Evolutionary conservation across 179 eudicot species (phyloP).

Genomic region (Amaranthus tricolor): DNA sequence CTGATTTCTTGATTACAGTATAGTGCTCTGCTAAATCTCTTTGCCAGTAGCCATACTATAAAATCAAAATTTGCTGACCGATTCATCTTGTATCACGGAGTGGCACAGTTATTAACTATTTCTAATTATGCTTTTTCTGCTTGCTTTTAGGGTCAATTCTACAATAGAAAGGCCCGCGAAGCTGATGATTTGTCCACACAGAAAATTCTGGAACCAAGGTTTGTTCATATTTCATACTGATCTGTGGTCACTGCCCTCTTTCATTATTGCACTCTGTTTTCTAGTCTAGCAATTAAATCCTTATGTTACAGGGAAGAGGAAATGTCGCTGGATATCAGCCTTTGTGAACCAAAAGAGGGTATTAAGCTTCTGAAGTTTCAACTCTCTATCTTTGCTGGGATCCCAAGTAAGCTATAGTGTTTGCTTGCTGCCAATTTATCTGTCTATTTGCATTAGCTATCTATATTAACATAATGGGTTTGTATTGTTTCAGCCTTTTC

Average conservation of each 20-base stretch:
- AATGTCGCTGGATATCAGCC: conserved; percentile 46
- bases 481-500: conserved; percentile 23
- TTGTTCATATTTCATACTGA: neutral
- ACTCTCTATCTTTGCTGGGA: conserved; percentile 51
- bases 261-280: neutral
- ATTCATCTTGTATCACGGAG: neutral
- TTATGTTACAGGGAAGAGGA: conserved; percentile 27
- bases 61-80: neutral
- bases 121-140: conserved; percentile 7
- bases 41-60: neutral
- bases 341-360: conserved; percentile 54
- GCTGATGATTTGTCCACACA: conserved; percentile 62
- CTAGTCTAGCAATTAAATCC: conserved; percentile 8
- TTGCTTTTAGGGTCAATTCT: conserved; percentile 59
- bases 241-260: neutral
- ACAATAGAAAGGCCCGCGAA: conserved; percentile 54
- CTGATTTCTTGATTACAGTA: neutral
- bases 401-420: conserved; percentile 40
- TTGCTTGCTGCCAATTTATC: neutral
- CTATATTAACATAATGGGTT: neutral
- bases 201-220: conserved; percentile 54
- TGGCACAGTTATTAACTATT: neutral
- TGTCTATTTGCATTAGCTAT: conserved; percentile 5
- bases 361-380: conserved; percentile 46
- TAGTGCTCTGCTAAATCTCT: neutral